A percentile compares a stretch with the other conserved stretches of the same genome.
Conservation (phyloP, 306 rosid species). For the Geum urbanum region DNA sequence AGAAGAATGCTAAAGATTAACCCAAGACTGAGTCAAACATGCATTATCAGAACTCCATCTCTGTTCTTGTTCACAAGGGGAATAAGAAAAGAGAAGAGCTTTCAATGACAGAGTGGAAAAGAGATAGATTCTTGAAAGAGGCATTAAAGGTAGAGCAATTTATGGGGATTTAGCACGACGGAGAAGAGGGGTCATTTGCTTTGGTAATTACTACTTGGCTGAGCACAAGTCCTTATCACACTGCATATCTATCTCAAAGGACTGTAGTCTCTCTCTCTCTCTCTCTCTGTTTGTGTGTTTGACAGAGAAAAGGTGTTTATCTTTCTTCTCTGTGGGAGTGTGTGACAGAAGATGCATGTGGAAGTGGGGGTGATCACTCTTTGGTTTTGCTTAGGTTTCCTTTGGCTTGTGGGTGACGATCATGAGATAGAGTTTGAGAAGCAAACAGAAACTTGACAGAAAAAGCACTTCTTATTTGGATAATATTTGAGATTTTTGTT, state of each 20-base stretch:
- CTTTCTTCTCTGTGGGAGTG: slow-evolving; percentile 19
- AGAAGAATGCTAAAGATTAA: slow-evolving; percentile 7
- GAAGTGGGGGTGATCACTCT: slow-evolving; percentile 42
- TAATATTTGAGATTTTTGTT: slow-evolving; percentile 33
- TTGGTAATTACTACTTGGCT: slow-evolving; percentile 34
- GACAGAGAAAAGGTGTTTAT: slow-evolving; percentile 9
- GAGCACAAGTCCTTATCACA: slow-evolving; percentile 65
- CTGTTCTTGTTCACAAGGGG: slow-evolving; percentile 9
- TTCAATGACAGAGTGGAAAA: slow-evolving; percentile 12
- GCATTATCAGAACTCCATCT: slow-evolving; percentile 27
- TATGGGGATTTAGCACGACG: too few species aligned
- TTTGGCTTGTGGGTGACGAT: slow-evolving; percentile 4
- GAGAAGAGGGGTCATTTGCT: slow-evolving; percentile 26
- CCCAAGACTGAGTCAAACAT: slow-evolving; percentile 26
- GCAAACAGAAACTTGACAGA: slow-evolving; percentile 43
- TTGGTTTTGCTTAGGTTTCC: slow-evolving; percentile 19
- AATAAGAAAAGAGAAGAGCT: slow-evolving; percentile 17
- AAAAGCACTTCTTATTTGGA: slow-evolving; percentile 48
- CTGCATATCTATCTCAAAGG: slow-evolving; percentile 56
- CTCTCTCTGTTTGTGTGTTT: not conserved
- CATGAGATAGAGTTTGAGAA: slow-evolving; percentile 27
- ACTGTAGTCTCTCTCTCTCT: slow-evolving; percentile 31
- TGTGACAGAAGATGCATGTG: slow-evolving; percentile 11
- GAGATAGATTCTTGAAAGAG: slow-evolving; percentile 8
- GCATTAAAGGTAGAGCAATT: slow-evolving; percentile 34